Evolutionary conservation across 192 early-diverging fungal genomes (phyloP), one percentile per base, ranked within the genome.

Genomic region (Haplosporangium gracile): DNA sequence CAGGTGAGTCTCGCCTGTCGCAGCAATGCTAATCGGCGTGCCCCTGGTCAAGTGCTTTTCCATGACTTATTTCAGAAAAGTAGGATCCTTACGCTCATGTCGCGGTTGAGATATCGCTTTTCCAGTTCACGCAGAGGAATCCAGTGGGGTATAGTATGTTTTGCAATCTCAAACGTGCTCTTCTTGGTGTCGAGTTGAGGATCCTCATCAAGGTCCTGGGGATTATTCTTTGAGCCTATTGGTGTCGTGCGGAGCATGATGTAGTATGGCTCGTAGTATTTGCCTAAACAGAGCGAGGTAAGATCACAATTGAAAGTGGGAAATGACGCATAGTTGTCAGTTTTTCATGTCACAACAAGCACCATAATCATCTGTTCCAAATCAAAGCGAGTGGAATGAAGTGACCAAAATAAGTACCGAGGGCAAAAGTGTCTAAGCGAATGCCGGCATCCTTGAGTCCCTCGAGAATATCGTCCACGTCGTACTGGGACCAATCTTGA

Each of bases 111-210:
- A 72, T 88, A 87, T 10, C 55, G 74, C 72, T 82, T 85, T 38
- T 76, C 87, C 51, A 91, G 49, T 13, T 80, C 78, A 7, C 79
- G 63, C 7, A 92, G 47, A 5, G 85, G 89, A 40, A 92, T 90
- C 81, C 89, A 90, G 53, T 83, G 82, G 4, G 91, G 91, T 18
- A 92, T 82, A n/a, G 90, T 92, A 47, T 92, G 89, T 43, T 87
- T 89, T 60, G 72, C 71, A 71, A 89, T 77, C 39, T 72, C 63
- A 29, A 88, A 68, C 2, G 34, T 49, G 10, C 15, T 39, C 20
- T 15, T 70, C 6, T 16, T 22, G 16, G 26, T 34, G 42, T 57
- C 29, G 22, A 24, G 38, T n/a, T 68, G 51, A 39, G 39, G 60
- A 22, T 40, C 20, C 49, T 63, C 45, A 15, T 47, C 42, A 45